Percentiles rank a stretch among this genome's conserved stretches.
Evolutionary conservation across 441 rosid genomes (phyloP).

Genomic region (Lagerstroemia fauriei): DNA sequence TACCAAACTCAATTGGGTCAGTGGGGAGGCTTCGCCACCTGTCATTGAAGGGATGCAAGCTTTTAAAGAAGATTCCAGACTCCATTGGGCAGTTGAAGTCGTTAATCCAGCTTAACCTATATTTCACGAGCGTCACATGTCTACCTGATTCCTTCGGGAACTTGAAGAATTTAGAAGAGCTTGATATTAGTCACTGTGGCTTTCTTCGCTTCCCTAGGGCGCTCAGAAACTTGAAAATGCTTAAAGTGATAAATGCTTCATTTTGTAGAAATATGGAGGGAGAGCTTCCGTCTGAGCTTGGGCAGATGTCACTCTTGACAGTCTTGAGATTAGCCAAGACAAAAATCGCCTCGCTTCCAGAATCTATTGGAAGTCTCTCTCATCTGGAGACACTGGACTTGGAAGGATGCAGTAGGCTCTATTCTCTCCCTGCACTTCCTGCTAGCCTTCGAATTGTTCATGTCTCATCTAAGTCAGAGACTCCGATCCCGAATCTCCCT

Average conservation of each 20-base stretch:
- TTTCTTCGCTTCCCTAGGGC: background rate
- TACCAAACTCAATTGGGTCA: background rate
- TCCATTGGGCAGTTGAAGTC: slow-evolving; percentile 3
- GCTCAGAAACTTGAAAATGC: background rate
- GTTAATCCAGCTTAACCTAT: background rate
- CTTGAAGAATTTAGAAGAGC: background rate
- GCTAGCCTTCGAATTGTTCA: background rate
- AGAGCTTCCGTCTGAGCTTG: background rate
- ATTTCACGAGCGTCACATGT: background rate
- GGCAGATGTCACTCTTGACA: background rate
- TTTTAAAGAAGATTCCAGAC: background rate
- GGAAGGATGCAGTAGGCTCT: background rate
- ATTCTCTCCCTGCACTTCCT: slow-evolving; percentile 1
- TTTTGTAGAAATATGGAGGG: background rate
- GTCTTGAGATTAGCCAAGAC: background rate
- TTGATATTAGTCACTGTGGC: background rate
- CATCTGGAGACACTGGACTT: background rate
- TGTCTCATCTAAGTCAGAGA: background rate
- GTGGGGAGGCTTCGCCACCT: background rate
- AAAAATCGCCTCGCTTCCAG: background rate
- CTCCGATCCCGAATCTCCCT: background rate
- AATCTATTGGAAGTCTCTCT: background rate
- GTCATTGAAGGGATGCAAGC: background rate
- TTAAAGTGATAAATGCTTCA: background rate
- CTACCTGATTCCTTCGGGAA: background rate